Evolutionary conservation across 495 filamentous ascomycete genomes (phyloP), one percentile per base, ranked within the genome.

Genomic region (Amphirosellinia nigrospora): DNA sequence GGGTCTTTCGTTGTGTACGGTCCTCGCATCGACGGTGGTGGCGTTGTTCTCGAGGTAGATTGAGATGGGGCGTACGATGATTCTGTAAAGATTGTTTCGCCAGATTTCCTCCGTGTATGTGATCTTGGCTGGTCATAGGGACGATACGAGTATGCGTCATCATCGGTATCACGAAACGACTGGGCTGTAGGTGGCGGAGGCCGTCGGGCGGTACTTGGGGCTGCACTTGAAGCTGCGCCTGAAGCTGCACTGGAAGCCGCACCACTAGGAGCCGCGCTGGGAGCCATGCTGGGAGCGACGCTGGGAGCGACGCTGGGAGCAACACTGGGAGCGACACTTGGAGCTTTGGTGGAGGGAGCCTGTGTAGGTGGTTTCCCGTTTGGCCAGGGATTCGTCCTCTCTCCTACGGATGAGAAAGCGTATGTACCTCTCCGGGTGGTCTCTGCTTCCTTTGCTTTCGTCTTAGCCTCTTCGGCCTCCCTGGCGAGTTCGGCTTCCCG

Each of bases 1-100:
- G 94, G 94, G 79, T 98, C 95, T 73, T 91, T 91, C 48, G 93
- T 97, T 21, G 85, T 86, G 78, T 98, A 99, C 3, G 83, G 80
- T 1, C 89, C 88, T 34, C 92, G 90, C 67, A 89, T 85, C 11
- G 90, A 92, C 0, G 92, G 92, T 3, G 94, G 94, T 38, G 94
- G 93, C 3, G 91, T 94, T 4, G 94, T 96, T 38, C 91, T 89
- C n/a, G 92, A 86, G 0, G 94, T 97, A 11, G 91, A 91, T 58
- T 91, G 87, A 3, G 92, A 95, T 0, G 92, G 86, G 2, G 93
- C 89, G 77, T 93, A 97, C 13, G 92, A 95, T 30, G 92, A 93
- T 75, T 94, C 93, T 45, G 93, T 96, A 72, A 90, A 90, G 38
- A 90, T 83, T 11, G 92, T 92, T 4, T 89, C 89, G 61, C 77